These are phyloP conservation scores for Annulohypoxylon moriforme DNA, from an alignment of 495 filamentous ascomycete species.

Conservation along the genomic window DNA sequence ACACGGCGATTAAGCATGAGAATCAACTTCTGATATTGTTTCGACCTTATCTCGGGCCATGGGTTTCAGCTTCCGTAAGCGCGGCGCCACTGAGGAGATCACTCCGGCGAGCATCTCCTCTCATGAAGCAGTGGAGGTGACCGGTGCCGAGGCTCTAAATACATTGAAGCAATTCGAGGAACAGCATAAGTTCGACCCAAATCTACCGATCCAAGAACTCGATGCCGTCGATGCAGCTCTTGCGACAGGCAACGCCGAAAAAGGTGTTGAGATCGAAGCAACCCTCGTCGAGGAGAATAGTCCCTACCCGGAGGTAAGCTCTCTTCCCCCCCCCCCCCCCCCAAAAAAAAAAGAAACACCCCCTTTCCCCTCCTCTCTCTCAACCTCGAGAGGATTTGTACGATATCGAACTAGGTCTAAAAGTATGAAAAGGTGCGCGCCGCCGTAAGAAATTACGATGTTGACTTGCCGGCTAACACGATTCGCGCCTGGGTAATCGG, in stretches of 20 bases:
- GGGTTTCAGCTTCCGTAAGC: conserved; percentile 47
- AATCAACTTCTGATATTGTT: conserved; percentile 9
- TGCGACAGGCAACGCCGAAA: conserved; percentile 63
- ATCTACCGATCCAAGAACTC: conserved; percentile 70
- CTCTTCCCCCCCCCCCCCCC: no score
- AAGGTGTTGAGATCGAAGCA: conserved; percentile 65
- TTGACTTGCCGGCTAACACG: conserved; percentile 74
- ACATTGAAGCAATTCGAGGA: conserved; percentile 64
- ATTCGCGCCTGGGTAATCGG: conserved; percentile 79
- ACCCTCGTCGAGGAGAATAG: conserved; percentile 73
- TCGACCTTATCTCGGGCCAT: conserved; percentile 5
- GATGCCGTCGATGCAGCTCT: conserved; percentile 71
- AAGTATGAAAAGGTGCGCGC: conserved; percentile 63
- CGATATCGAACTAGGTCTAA: conserved; percentile 51
- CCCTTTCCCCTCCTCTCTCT: no score
- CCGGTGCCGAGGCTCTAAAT: conserved; percentile 47
- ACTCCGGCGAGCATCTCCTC: conserved; percentile 40
- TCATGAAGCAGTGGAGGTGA: conserved; percentile 28
- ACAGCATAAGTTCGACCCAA: conserved; percentile 75
- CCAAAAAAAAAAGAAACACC: no score
- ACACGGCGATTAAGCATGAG: conserved; percentile 5
- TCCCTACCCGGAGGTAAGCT: conserved; percentile 73
- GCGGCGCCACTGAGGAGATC: conserved; percentile 39
- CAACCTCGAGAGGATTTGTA: not conserved
- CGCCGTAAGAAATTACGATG: conserved; percentile 71